Evolutionary conservation across 2,329 filamentous ascomycete genomes (phyloP), one percentile per base, ranked within the genome.

Genomic region (Cryphonectria nitschkei): DNA sequence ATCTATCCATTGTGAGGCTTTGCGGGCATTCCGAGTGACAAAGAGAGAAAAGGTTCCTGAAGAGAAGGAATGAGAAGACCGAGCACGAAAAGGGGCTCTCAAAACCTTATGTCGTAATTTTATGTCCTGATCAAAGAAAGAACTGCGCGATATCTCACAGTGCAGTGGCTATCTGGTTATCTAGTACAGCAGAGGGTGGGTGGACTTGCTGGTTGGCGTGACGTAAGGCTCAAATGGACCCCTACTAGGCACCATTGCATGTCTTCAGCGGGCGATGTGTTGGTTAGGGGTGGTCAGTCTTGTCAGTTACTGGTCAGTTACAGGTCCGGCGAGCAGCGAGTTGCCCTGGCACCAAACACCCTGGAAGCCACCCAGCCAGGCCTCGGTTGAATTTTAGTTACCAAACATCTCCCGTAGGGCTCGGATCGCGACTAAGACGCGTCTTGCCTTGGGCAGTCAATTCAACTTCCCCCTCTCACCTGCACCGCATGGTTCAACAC

Each of bases 1-100:
- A 82, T 66, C 82, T 82, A 61, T 83, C 80, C 84, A 86, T 86
- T 63, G 41, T 65, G 54, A 43, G 29, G 0, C 1, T 22, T 19
- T 19, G 32, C 13, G 41, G 41, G 29, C 67, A 63, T 41, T 1
- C 4, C n/a, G 46, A 3, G 43, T 7, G 43, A 19, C 16, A 9
- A 66, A 37, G 29, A n/a, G 34, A 16, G 34, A 39, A 22, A 16
- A 43, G 2, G 13, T 34, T 29, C 11, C 9, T 11, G 9, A 29
- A 3, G 5, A 29, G 29, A 16, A 29, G 37, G 7, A 8, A 61
- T 39, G 1, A 61, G 14, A 34, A 32, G 41, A 52, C 26, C 22
- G 19, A 32, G 29, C 29, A 5, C 13, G 13, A 32, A 50, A 50
- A 50, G 14, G 54, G 54, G 29, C 14, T 9, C 13, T 26, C 14